Conservation (phyloP, 225 moss, liverwort and hornwort genomes). For the Neckera pumila region DNA sequence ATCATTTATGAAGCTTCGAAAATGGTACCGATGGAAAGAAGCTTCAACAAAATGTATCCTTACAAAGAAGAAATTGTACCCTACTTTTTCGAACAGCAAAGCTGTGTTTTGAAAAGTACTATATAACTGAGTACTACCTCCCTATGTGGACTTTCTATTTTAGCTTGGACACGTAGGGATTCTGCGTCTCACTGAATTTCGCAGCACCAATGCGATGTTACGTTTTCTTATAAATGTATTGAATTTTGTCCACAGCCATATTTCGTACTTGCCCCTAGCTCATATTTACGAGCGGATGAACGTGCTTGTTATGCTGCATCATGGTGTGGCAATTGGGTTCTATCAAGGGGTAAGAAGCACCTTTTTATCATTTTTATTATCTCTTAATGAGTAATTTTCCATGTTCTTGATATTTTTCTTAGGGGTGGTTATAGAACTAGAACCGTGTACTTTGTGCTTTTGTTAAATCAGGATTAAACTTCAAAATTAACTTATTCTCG, state of each 20-base stretch:
- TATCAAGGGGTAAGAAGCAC: constrained; percentile 61
- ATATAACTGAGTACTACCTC: not conserved
- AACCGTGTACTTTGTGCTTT: not conserved
- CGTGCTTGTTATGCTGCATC: constrained; percentile 41
- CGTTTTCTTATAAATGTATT: not conserved
- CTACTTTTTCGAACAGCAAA: not conserved
- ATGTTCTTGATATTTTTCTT: not conserved
- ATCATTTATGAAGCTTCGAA: not conserved
- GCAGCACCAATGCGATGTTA: not conserved
- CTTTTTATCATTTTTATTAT: not conserved
- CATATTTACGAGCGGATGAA: constrained; percentile 94
- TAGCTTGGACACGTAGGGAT: not conserved
- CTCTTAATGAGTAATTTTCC: not conserved
- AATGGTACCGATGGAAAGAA: not conserved
- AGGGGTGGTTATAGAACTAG: not conserved
- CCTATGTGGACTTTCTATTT: not conserved
- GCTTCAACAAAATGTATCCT: not conserved
- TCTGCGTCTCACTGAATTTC: not conserved
- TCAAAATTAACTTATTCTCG: not conserved
- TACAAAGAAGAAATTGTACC: not conserved
- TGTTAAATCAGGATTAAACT: not conserved
- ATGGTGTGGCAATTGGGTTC: constrained; percentile 75
- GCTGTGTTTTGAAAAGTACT: not conserved
- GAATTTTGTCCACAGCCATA: constrained; percentile 25
- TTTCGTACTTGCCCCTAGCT: constrained; percentile 81